These are phyloP conservation scores for Vigna nakashimae DNA, from an alignment of 306 rosid genomes.

Conservation along the genomic window DNA sequence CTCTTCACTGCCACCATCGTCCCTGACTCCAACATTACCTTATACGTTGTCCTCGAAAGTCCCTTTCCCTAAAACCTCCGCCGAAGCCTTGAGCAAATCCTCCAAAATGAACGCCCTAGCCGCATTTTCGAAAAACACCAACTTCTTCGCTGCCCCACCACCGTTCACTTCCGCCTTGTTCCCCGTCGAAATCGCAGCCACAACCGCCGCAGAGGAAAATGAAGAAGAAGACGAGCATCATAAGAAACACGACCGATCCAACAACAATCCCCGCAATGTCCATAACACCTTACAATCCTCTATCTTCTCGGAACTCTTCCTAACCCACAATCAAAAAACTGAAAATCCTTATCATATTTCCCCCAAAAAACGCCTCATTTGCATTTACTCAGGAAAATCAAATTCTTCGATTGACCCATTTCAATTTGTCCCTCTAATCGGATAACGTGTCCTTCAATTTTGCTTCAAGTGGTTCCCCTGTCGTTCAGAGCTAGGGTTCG, in stretches of 20 bases:
- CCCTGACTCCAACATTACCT: no score
- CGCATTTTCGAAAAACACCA: no score
- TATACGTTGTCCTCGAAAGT: no score
- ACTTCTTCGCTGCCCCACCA: no score
- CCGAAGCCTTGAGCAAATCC: no score
- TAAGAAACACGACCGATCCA: constrained; percentile 59
- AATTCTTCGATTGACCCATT: constrained; percentile 14
- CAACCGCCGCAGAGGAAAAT: constrained; percentile 49
- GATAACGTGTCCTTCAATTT: not conserved
- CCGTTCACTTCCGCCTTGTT: no score
- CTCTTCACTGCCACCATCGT: no score
- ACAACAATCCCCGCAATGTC: constrained; percentile 63
- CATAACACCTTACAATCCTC: constrained; percentile 21
- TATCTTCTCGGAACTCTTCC: constrained; percentile 23
- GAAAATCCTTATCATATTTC: not conserved
- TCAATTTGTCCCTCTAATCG: constrained; percentile 9
- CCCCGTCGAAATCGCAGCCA: no score
- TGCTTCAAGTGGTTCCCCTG: not conserved
- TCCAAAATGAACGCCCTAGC: no score
- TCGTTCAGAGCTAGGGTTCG: constrained; percentile 28
- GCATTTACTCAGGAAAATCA: not conserved
- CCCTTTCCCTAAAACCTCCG: no score
- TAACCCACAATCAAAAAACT: not conserved
- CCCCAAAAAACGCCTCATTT: not conserved
- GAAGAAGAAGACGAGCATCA: constrained; percentile 46